Base-by-base conservation (phyloP, 2,329 filamentous ascomycete species). In the Fusarium decemcellulare region DNA sequence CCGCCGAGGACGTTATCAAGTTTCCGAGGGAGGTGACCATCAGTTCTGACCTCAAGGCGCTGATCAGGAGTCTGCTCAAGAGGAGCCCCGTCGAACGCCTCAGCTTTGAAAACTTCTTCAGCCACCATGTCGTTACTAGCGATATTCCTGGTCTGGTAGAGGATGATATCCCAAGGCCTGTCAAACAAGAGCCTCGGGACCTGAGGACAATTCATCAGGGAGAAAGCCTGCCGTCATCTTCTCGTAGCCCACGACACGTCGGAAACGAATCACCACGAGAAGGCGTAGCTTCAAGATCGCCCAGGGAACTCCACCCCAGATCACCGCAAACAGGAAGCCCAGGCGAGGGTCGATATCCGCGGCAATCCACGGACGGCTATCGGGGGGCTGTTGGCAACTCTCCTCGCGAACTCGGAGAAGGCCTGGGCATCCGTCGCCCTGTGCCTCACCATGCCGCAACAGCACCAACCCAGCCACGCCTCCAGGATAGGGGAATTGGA, bases 71-170 rank as follows among this genome's bases (percentile, higher is more conserved):
- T 40, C 85, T 99, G 15, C 83, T 99, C 68, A 98, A 95, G 83
- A 90, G 93, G 62, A 95, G 91, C 63, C 94, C 96, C 0, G 89
- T 93, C 6, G 93, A 97, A 78, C 88, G 96, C 61, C 87, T 97
- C 78, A 92, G 90, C 59, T 98, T 98, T 73, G 90, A 93, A 54
- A 90, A 92, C 68, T 96, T 98, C 78, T 98, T 98, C 80, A 84
- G 83, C 15, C 91, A 95, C 76, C 81, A 86, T 32, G 90, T 96
- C 32, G 88, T 97, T 55, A 88, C 87, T 12, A 87, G 87, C 18
- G 87, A 91, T 5, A 98, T 98, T 73, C 94, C 94, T 1, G 93
- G 92, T 7, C 83, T 97, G 32, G 90, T 94, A 8, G 92, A 91
- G 43, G 93, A 97, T 75, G 94, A 97, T 76, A 69, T 90, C 23